Evolutionary conservation across 768 basidiomycete genomes (phyloP), one percentile per base, ranked within the genome.

Genomic region (Podaxis carcinomalis): DNA sequence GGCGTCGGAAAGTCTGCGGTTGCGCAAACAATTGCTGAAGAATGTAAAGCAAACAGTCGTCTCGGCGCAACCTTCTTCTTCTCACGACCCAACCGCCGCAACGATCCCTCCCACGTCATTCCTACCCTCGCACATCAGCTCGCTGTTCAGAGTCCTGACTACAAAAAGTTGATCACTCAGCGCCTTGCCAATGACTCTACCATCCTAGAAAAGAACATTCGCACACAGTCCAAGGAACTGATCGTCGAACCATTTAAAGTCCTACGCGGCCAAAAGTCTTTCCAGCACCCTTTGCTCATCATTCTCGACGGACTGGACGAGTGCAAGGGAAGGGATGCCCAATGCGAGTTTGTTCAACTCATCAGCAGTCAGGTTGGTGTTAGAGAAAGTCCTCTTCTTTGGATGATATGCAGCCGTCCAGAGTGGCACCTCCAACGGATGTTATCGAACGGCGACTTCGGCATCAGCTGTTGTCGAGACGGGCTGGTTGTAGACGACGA

Each of bases 1-100:
- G 61, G 61, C 7, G 50, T 50, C 16, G 61, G 61, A n/a, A 62
- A 62, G 25, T 56, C 61, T 2, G 54, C 61, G 13, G 42, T 62
- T 11, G 44, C 61, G 1, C 46, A 56, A 35, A 62, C 61, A 6
- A 19, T 62, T 14, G 54, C 51, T 23, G 37, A 46, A 19, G 44
- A 56, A 16, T 56, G 47, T 23, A 16, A 11, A 4, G 32, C 21
- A 4, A 6, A 28, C 25, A 5, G 46, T 1, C 47, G 46, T 7
- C 61, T 56, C 3, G 53, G 53, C 11, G 53, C 53, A 6, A 50
- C 54, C 16, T 62, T 62, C 54, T 62, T 62, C 44, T 62, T 54
- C 37, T 56, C 53, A 5, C 32, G 52, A 3, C 52, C 35, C 5
- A 53, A 53, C 28, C 14, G 19, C 2, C 57, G 57, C 7, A 19